Base-by-base conservation (phyloP, 1,284 basidiomycete genomes). In the Puccinia hordei region DNA sequence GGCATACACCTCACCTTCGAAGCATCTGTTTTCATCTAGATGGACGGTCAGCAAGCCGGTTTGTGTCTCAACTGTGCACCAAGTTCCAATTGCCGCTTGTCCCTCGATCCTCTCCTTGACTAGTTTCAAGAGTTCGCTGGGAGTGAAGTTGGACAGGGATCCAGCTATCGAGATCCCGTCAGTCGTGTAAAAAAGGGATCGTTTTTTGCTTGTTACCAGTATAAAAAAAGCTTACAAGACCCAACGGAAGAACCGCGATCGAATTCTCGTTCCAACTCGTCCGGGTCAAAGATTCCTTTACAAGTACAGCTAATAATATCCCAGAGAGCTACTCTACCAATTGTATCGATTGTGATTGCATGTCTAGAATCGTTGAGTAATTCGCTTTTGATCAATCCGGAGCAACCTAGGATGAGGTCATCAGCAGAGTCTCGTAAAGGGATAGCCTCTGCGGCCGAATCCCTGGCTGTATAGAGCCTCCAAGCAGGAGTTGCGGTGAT, bases 1-100 rank as follows among this genome's bases (percentile, higher is more conserved):
- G 3, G 92, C 90, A 85, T 97, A 98, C 3, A 96, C 90, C 86
- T 99, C 97, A 13, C 93, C 93, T 81, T 98, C 95, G 85, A 98
- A 98, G 83, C 92, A 93, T 68, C 89, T 87, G 5, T 85, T 85
- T 83, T 97, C 93, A 79, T 90, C 92, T 59, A 99, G 85, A 86
- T 98, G 94, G 3, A 99, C 90, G 0, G 91, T 92, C 81, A 99
- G 88, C 46, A 93, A 90, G 1, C 96, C 96, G 24, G 91, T 91
- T 86, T 93, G 92, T 6, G 94, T 96, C 85, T 98, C 96, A 33
- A 93, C 91, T 24, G 89, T 90, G 73, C 92, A 92, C 97, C 97
- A 99, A 5, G 91, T 88, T 24, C 90, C 87, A 5, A 94, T 90
- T 41, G 92, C 90, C 0, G 92, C 94, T 86, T 98, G 92, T 19